Evolutionary conservation across 306 rosid genomes (phyloP).

Genomic region (Rubus idaeus): DNA sequence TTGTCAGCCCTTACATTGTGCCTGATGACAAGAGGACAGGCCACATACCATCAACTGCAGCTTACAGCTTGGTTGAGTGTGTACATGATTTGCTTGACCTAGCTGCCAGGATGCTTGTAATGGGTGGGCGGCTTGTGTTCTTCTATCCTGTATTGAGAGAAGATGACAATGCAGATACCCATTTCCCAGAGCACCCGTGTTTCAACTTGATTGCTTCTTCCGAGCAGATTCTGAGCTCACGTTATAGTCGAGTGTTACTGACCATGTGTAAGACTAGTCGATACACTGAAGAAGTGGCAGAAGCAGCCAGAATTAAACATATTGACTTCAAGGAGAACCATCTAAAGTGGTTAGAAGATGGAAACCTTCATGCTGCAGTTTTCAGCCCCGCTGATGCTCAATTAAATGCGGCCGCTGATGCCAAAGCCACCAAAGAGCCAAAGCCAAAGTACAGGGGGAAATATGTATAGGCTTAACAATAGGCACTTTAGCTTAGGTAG

Average conservation of each 20-base stretch:
- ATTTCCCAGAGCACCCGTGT: slow-evolving; percentile 79
- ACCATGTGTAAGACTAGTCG: slow-evolving; percentile 75
- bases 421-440: slow-evolving; percentile 52
- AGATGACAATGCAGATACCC: slow-evolving; percentile 51
- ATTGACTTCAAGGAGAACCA: slow-evolving; percentile 84
- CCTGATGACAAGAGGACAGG: slow-evolving; percentile 87
- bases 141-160: slow-evolving; percentile 92
- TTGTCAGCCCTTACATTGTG: slow-evolving; percentile 67
- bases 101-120: slow-evolving; percentile 79
- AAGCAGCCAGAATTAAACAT: slow-evolving; percentile 67
- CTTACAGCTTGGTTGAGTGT: slow-evolving; percentile 88
- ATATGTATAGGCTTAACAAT: slow-evolving; percentile 53
- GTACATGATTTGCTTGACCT: slow-evolving; percentile 94
- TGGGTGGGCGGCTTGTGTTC: slow-evolving; percentile 86
- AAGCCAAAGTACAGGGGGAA: slow-evolving; percentile 92
- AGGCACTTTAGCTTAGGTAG: not conserved
- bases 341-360: slow-evolving; percentile 87
- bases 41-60: slow-evolving; percentile 94
- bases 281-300: slow-evolving; percentile 73
- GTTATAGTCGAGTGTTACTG: slow-evolving; percentile 79
- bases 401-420: slow-evolving; percentile 33
- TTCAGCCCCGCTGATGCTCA: slow-evolving; percentile 61
- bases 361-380: slow-evolving; percentile 95
- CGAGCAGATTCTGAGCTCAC: slow-evolving; percentile 91
- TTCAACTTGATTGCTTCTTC: slow-evolving; percentile 62